A percentile compares a stretch with the other conserved stretches of the same genome.
These are phyloP conservation scores for Cadophora malorum DNA, from an alignment of 2,329 filamentous ascomycete species.

Conservation along the genomic window DNA sequence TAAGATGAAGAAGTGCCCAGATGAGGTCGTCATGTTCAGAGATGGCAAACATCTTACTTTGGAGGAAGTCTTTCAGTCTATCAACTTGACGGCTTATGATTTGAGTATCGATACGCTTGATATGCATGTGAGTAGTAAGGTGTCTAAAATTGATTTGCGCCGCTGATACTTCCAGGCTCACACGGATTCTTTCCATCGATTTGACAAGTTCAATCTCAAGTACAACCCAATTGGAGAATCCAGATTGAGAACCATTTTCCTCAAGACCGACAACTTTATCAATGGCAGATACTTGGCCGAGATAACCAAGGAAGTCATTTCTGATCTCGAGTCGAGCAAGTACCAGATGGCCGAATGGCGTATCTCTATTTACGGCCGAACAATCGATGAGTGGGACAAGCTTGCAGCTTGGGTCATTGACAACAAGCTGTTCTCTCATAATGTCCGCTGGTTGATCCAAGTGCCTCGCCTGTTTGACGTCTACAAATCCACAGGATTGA, in stretches of 20 bases:
- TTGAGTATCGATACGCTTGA: slow-evolving; percentile 97
- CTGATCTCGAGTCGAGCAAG: slow-evolving; percentile 96
- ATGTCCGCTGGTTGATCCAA: slow-evolving; percentile 96
- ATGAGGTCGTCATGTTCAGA: slow-evolving; percentile 90
- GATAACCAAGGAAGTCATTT: slow-evolving; percentile 97
- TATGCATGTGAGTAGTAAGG: slow-evolving; percentile 80
- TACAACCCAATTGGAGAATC: slow-evolving; percentile 98
- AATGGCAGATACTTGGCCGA: slow-evolving; percentile 94
- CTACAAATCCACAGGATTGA: slow-evolving; percentile 86
- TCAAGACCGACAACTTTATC: slow-evolving; percentile 98
- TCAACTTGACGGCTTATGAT: slow-evolving; percentile 96
- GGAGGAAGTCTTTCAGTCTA: slow-evolving; percentile 93
- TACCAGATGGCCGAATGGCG: slow-evolving; percentile 99
- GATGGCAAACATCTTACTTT: slow-evolving; percentile 93
- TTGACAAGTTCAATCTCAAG: slow-evolving; percentile 99
- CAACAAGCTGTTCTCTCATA: slow-evolving; percentile 97
- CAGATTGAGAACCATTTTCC: slow-evolving; percentile 92
- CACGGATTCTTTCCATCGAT: slow-evolving; percentile 96
- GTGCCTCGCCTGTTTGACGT: slow-evolving; percentile 94
- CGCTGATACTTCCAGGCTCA: slow-evolving; percentile 67
- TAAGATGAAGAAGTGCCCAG: slow-evolving; percentile 98
- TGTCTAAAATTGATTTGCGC: background rate
- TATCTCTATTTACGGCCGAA: slow-evolving; percentile 94
- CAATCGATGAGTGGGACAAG: slow-evolving; percentile 95
- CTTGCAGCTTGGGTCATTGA: slow-evolving; percentile 96